phyloP scores from a whole-genome alignment of 768 basidiomycete genomes.

The Grammothele lineata region DNA sequence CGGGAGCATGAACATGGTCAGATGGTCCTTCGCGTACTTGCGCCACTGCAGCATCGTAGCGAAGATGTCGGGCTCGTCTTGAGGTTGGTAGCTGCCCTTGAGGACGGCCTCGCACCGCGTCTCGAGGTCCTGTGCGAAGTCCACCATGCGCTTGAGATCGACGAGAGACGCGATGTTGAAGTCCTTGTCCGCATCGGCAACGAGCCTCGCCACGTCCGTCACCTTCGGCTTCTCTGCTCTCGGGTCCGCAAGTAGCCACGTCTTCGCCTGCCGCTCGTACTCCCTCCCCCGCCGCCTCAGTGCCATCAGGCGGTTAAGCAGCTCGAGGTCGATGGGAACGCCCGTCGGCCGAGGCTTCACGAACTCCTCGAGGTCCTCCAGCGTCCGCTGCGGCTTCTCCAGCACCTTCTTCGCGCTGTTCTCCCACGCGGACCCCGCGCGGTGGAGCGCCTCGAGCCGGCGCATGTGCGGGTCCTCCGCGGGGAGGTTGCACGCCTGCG shows the following conservation, averaged over 20 bases:
- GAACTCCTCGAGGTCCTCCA: conserved; percentile 74
- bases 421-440: conserved; percentile 76
- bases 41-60: conserved; percentile 71
- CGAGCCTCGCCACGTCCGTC: conserved; percentile 64
- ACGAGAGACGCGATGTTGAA: conserved; percentile 64
- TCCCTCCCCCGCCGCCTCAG: conserved; percentile 70
- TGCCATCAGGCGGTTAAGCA: conserved; percentile 61
- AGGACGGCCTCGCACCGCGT: conserved; percentile 70
- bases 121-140: conserved; percentile 78
- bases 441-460: conserved; percentile 58
- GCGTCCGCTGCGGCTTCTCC: conserved; percentile 64
- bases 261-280: conserved; percentile 72
- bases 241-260: conserved; percentile 60
- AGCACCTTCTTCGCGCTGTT: conserved; percentile 61
- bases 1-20: conserved; percentile 69
- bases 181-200: conserved; percentile 70
- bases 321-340: conserved; percentile 65
- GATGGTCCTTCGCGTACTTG: conserved; percentile 64
- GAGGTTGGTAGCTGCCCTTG: conserved; percentile 53
- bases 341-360: conserved; percentile 53
- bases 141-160: conserved; percentile 64
- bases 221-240: conserved; percentile 56
- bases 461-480: conserved; percentile 61
- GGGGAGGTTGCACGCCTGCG: conserved; percentile 61
- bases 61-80: conserved; percentile 62